Percentiles rank a stretch among this genome's conserved stretches.
Evolutionary conservation across 2,329 filamentous ascomycete genomes (phyloP).

Genomic region (Penicillium thymicola): DNA sequence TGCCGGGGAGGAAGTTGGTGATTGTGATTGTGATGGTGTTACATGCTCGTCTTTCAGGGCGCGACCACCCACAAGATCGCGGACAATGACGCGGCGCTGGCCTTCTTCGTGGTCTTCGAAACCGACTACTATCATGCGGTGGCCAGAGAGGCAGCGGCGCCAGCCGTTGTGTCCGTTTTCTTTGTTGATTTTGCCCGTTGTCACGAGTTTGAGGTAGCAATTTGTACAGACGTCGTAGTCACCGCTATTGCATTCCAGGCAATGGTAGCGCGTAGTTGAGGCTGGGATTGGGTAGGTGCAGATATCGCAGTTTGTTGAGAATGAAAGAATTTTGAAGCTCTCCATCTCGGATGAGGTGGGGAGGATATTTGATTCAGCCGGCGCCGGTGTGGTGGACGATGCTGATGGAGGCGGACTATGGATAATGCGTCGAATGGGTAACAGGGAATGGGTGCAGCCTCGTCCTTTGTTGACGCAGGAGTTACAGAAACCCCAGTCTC

Average conservation of each 20-base stretch:
- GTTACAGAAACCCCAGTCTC: conserved; percentile 93
- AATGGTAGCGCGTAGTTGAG: conserved; percentile 71
- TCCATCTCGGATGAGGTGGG: conserved; percentile 41
- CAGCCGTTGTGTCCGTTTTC: conserved; percentile 79
- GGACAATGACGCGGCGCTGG: conserved; percentile 64
- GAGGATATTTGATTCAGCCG: conserved; percentile 22
- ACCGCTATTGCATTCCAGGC: conserved; percentile 70
- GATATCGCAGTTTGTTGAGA: conserved; percentile 73
- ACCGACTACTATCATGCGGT: conserved; percentile 78
- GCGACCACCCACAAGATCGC: conserved; percentile 74
- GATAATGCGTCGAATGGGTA: conserved; percentile 67
- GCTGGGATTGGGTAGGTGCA: conserved; percentile 72
- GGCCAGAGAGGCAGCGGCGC: conserved; percentile 74
- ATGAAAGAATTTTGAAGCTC: conserved; percentile 65
- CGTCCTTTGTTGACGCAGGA: conserved; percentile 77
- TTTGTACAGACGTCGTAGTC: conserved; percentile 80
- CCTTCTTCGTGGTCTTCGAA: conserved; percentile 69
- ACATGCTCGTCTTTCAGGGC: conserved; percentile 61
- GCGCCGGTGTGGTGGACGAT: conserved; percentile 4
- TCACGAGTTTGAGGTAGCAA: conserved; percentile 70
- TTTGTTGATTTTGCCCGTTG: conserved; percentile 61
- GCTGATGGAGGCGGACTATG: conserved; percentile 10
- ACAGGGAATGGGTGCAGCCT: conserved; percentile 75
- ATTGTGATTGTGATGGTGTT: conserved; percentile 7
- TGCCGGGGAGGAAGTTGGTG: conserved; percentile 17